Evolutionary conservation across 2,329 filamentous ascomycete genomes (phyloP).

Genomic region (Ophiostoma novo-ulmi): DNA sequence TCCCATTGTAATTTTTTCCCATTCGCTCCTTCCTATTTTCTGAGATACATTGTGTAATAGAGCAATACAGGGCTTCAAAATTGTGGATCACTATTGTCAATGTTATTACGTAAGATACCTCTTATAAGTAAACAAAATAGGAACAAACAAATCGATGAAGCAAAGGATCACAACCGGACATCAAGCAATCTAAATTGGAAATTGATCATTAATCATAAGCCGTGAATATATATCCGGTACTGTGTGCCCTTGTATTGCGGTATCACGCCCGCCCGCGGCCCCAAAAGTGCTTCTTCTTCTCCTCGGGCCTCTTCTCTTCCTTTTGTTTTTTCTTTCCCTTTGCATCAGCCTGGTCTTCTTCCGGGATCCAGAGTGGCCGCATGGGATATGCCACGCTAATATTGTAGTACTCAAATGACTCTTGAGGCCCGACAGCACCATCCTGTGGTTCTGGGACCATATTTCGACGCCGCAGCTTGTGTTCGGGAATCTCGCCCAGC

Average conservation of each 20-base stretch:
- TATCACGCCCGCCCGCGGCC: not conserved
- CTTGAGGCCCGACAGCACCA: not conserved
- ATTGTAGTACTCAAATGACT: conserved; percentile 30
- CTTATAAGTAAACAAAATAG: not conserved
- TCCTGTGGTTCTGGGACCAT: not conserved
- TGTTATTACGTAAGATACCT: not conserved
- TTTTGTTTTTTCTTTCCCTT: not conserved
- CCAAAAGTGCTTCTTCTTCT: conserved; percentile 3
- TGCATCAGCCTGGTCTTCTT: not conserved
- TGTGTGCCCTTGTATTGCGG: not conserved
- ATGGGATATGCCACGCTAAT: conserved; percentile 34
- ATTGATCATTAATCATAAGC: not conserved
- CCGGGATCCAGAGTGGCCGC: conserved; percentile 31
- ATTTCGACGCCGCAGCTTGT: conserved; percentile 29
- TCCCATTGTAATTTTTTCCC: conserved; percentile 12
- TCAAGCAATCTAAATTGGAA: not conserved
- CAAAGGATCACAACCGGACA: not conserved
- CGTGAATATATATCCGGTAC: not conserved
- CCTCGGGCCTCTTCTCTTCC: conserved; percentile 28
- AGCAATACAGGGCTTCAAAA: not conserved
- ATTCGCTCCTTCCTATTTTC: conserved; percentile 10
- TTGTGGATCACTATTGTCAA: not conserved
- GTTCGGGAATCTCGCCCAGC: conserved; percentile 35
- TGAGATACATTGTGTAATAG: not conserved
- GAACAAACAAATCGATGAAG: not conserved